Percentiles rank a stretch among this genome's conserved stretches.
Conservation (phyloP, 1,139 yeast species). For the Oligophagozyma castellii region DNA sequence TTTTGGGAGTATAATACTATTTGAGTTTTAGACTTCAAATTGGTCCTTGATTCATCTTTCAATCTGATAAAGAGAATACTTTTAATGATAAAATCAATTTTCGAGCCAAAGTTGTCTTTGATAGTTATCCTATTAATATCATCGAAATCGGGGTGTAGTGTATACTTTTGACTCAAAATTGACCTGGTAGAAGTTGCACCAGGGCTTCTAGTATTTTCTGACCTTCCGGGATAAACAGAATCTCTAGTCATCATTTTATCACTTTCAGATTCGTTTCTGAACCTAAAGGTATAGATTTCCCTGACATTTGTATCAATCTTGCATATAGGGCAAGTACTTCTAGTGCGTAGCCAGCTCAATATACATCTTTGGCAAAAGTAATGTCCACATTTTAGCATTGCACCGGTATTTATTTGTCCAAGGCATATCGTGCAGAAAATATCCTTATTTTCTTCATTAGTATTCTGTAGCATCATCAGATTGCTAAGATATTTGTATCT, state of each 20-base stretch:
- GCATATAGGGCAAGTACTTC: conserved; percentile 64
- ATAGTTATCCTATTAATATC: conserved; percentile 36
- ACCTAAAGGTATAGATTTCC: conserved; percentile 29
- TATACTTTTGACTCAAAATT: conserved; percentile 10
- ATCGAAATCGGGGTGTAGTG: conserved; percentile 11
- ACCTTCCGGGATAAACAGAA: conserved; percentile 1
- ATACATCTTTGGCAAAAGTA: conserved; percentile 72
- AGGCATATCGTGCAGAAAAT: conserved; percentile 66
- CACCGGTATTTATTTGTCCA: conserved; percentile 52
- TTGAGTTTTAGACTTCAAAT: conserved; percentile 29
- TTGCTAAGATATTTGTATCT: conserved; percentile 50
- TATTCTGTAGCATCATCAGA: conserved; percentile 26
- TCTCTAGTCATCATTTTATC: conserved; percentile 7
- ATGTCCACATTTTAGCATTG: conserved; percentile 82
- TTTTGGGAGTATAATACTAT: conserved; percentile 82
- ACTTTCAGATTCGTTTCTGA: conserved; percentile 8
- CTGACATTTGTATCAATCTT: conserved; percentile 39
- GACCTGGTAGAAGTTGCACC: not conserved
- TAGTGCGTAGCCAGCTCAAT: conserved; percentile 50
- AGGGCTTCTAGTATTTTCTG: not conserved
- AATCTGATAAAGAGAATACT: conserved; percentile 51
- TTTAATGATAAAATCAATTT: conserved; percentile 68
- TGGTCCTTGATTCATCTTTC: conserved; percentile 38
- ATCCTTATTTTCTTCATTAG: conserved; percentile 13
- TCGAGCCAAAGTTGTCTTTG: conserved; percentile 56